Percentiles rank a stretch among this genome's conserved stretches.
Conservation (phyloP, 2,329 filamentous ascomycete species). For the Parascedosporium putredinis region DNA sequence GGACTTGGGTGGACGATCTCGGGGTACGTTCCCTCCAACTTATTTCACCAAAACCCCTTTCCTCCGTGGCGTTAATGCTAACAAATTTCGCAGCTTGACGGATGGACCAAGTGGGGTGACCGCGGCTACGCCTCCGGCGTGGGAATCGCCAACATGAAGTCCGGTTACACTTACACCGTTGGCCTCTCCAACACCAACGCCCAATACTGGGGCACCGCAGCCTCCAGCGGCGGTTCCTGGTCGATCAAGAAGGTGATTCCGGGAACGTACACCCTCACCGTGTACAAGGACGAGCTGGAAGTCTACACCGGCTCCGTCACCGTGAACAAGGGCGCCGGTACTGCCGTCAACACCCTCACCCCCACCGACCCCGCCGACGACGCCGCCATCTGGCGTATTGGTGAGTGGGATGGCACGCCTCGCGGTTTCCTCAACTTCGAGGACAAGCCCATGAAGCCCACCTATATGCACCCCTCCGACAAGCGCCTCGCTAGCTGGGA, state of each 20-base stretch:
- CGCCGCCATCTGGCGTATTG: slow-evolving; percentile 24
- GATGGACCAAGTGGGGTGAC: slow-evolving; percentile 20
- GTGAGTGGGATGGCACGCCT: slow-evolving; percentile 25
- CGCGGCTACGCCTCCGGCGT: slow-evolving; percentile 20
- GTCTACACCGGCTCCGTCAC: slow-evolving; percentile 18
- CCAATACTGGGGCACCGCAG: slow-evolving; percentile 25
- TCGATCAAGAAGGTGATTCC: slow-evolving; percentile 20
- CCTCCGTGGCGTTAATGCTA: too few relatives aligned
- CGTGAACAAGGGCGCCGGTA: slow-evolving; percentile 18
- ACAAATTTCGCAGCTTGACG: too few relatives aligned
- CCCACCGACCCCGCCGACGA: slow-evolving; percentile 21
- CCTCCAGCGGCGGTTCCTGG: slow-evolving; percentile 18
- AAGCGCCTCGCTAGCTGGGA: slow-evolving; percentile 20
- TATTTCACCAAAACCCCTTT: too few relatives aligned
- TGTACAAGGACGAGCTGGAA: slow-evolving; percentile 24
- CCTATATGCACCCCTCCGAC: slow-evolving; percentile 29
- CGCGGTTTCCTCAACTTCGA: slow-evolving; percentile 24
- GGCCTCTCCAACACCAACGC: slow-evolving; percentile 23
- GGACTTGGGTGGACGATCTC: slow-evolving; percentile 22
- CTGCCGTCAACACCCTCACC: slow-evolving; percentile 20
- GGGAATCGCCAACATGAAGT: slow-evolving; percentile 26
- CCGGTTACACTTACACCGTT: slow-evolving; percentile 26
- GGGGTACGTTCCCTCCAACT: slow-evolving; percentile 14
- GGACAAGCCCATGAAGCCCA: slow-evolving; percentile 27
- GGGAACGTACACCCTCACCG: slow-evolving; percentile 22